These are phyloP conservation scores for Cicer yamashitae DNA, from an alignment of 306 rosid species.

Conservation along the genomic window DNA sequence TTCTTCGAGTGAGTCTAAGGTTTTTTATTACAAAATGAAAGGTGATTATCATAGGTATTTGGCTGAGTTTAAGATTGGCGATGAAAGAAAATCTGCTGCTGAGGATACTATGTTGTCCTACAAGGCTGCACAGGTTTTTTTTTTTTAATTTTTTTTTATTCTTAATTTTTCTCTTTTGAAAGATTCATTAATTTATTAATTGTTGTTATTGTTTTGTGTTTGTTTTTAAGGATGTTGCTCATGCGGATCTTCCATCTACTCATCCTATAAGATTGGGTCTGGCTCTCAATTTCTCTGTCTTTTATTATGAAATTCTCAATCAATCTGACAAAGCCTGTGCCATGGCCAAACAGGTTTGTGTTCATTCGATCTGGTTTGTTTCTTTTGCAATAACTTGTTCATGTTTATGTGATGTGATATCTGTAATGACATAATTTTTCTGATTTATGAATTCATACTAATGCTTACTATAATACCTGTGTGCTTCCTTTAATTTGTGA, in stretches of 20 bases:
- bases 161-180: background rate
- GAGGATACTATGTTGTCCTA: slow-evolving; percentile 79
- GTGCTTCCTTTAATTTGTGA: background rate
- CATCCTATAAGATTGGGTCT: slow-evolving; percentile 86
- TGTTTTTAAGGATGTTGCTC: slow-evolving; percentile 58
- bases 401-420: background rate
- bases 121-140: slow-evolving; percentile 74
- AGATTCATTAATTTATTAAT: background rate
- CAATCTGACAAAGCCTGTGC: slow-evolving; percentile 80
- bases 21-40: slow-evolving; percentile 79
- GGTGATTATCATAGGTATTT: slow-evolving; percentile 80
- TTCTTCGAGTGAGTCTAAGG: slow-evolving; percentile 61
- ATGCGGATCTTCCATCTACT: slow-evolving; percentile 71
- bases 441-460: background rate
- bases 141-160: background rate
- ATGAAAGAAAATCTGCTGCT: slow-evolving; percentile 68
- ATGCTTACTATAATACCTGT: background rate
- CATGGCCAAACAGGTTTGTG: slow-evolving; percentile 79
- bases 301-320: slow-evolving; percentile 80
- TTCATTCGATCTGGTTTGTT: background rate
- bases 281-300: slow-evolving; percentile 78
- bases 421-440: background rate
- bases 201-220: background rate
- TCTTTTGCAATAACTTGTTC: background rate
- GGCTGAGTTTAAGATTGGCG: slow-evolving; percentile 73